Conservation (phyloP, 495 filamentous ascomycete species). For the Hypomontagnella monticulosa region DNA sequence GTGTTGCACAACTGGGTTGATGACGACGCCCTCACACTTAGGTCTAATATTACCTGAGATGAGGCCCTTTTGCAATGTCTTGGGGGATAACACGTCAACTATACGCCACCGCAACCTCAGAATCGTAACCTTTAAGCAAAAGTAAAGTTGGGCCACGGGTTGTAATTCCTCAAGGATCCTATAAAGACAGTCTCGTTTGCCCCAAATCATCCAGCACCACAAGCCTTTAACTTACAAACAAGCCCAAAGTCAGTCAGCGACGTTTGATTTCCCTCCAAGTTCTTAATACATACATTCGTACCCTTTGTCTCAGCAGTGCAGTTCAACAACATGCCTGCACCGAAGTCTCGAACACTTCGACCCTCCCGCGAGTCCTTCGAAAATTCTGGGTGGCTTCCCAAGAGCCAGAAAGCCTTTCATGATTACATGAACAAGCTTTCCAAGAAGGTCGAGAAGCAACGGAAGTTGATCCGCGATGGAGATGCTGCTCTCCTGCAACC, state of each 20-base stretch:
- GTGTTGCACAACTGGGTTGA: conserved; percentile 11
- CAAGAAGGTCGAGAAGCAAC: conserved; percentile 25
- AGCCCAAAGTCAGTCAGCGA: conserved; percentile 17
- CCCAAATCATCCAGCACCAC: conserved; percentile 17
- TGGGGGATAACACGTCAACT: conserved; percentile 16
- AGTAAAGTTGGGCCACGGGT: conserved; percentile 20
- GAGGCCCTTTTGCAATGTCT: conserved; percentile 4
- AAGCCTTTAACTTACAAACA: conserved; percentile 23
- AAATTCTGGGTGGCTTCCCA: conserved; percentile 25
- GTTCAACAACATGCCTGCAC: conserved; percentile 23
- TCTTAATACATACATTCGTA: conserved; percentile 25
- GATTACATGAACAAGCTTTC: conserved; percentile 23
- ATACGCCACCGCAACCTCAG: conserved; percentile 17
- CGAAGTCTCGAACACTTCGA: conserved; percentile 22
- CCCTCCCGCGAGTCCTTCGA: conserved; percentile 23
- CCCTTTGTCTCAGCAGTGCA: conserved; percentile 19
- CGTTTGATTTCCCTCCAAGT: conserved; percentile 16
- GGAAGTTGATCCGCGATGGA: conserved; percentile 22
- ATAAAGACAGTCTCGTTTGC: conserved; percentile 25
- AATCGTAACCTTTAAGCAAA: conserved; percentile 24
- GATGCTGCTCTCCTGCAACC: conserved; percentile 22
- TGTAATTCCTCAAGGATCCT: conserved; percentile 26
- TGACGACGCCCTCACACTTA: conserved; percentile 3
- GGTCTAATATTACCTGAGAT: not conserved
- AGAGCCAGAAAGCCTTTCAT: conserved; percentile 24